A percentile compares a stretch with the other conserved stretches of the same genome.
phyloP scores from a whole-genome alignment of 139 green algal species.

The Pseudopediastrum boryanum region DNA sequence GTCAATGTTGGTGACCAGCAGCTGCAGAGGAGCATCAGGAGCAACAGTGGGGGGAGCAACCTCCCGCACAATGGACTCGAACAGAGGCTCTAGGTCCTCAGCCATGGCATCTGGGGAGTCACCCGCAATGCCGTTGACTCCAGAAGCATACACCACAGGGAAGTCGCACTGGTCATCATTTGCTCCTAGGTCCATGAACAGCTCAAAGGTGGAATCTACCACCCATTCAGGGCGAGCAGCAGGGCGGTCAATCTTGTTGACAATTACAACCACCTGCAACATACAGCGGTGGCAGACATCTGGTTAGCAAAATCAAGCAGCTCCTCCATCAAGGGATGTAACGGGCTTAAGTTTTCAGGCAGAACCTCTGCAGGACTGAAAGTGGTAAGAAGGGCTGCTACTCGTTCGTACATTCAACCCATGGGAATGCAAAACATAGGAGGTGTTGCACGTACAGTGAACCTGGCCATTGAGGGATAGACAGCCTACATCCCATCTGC shows the following conservation, averaged over 20 bases:
- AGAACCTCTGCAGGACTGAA: too few species aligned
- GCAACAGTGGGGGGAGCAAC: slow-evolving; percentile 75
- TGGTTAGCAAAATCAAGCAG: too few species aligned
- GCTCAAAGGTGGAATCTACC: slow-evolving; percentile 93
- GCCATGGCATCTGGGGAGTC: slow-evolving; percentile 60
- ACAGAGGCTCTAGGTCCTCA: slow-evolving; percentile 91
- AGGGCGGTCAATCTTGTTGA: slow-evolving; percentile 98
- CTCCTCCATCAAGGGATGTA: too few species aligned
- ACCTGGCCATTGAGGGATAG: too few species aligned
- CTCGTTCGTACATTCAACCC: too few species aligned
- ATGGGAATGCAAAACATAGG: too few species aligned
- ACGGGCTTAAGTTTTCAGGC: too few species aligned
- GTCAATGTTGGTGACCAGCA: slow-evolving; percentile 95
- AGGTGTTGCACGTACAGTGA: too few species aligned
- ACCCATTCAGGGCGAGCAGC: slow-evolving; percentile 82
- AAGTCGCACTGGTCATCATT: slow-evolving; percentile 96
- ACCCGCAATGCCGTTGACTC: slow-evolving; percentile 86
- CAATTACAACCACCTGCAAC: slow-evolving; percentile 88
- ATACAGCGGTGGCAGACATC: too few species aligned
- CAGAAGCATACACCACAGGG: slow-evolving; percentile 93
- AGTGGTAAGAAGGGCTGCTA: too few species aligned
- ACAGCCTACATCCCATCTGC: too few species aligned
- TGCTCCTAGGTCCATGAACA: slow-evolving; percentile 96
- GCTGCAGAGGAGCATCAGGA: slow-evolving; percentile 82
- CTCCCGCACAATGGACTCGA: slow-evolving; percentile 90